Base-by-base conservation (phyloP, 2,329 filamentous ascomycete genomes). In the Aspergillus novofumigatus region DNA sequence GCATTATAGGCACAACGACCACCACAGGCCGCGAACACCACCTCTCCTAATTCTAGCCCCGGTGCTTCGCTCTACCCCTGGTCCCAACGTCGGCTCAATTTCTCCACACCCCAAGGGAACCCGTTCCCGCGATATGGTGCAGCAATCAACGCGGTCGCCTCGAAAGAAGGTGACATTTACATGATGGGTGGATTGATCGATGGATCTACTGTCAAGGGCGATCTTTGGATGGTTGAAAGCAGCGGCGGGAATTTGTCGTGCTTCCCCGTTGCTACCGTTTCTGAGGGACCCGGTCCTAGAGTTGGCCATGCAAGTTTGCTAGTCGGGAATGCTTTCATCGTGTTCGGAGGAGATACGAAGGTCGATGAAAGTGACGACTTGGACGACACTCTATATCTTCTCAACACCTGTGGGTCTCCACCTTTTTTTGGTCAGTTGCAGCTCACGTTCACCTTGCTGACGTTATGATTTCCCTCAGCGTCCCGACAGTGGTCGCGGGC, bases 401-500 rank as follows among this genome's bases (percentile, higher is more conserved):
- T 99, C 52, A 99, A 99, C 77, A 99, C 94, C 51, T 97, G 94
- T 97, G 82, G 78, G 93, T 81, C 54, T 58, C 21, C 44, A 23
- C n/a, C 28, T 32, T 52, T 8, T 8, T 11, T 53, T 21, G 10
- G 44, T 64, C 11, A 71, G 63, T 53, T 62, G 21, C 17, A 25
- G 10, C 25, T 8, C 44, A 11, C n/a, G 28, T 54, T 51, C 23
- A 52, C 21, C 17, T 45, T 62, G 23, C 26, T 53, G 23, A 47
- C 21, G 17, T 14, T 47, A 4, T 47, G 44, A 26, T 23, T 23
- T 7, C 23, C 44, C n/a, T 60, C 20, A 97, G 94, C 94, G 61
- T 97, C 94, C 56, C 90, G 94, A 67, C 94, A 99, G 80, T 99
- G 94, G 94, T 97, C 95, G 56, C 85, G 92, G 73, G 92, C 94